Evolutionary conservation across 495 filamentous ascomycete species (phyloP).

Genomic region (Neurospora africana): DNA sequence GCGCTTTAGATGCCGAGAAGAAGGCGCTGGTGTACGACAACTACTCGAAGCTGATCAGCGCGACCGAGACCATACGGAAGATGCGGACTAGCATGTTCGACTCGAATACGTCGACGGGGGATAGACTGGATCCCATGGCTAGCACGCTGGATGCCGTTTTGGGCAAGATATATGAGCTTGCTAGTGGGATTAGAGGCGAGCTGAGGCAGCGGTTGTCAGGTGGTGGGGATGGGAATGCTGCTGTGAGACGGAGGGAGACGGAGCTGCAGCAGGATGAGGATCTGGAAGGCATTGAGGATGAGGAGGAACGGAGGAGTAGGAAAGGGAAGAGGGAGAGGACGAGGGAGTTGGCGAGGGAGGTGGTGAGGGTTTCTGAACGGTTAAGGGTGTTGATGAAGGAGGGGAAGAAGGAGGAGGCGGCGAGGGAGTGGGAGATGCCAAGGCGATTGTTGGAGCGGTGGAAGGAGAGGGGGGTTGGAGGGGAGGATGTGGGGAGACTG

Average conservation of each 20-base stretch:
- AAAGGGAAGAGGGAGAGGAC: slow-evolving; percentile 33
- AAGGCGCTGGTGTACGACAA: slow-evolving; percentile 98
- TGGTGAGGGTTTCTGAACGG: slow-evolving; percentile 46
- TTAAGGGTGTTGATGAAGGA: slow-evolving; percentile 56
- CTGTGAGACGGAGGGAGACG: background rate
- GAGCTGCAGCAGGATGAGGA: slow-evolving; percentile 6
- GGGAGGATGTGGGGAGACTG: slow-evolving; percentile 35
- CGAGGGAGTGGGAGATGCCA: slow-evolving; percentile 47
- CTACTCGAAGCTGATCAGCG: slow-evolving; percentile 88
- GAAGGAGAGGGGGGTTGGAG: slow-evolving; percentile 41
- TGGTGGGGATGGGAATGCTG: background rate
- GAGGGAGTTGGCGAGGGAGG: slow-evolving; percentile 42
- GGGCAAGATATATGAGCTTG: slow-evolving; percentile 69
- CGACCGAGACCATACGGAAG: slow-evolving; percentile 82
- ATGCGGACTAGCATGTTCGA: slow-evolving; percentile 59
- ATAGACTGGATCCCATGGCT: slow-evolving; percentile 57
- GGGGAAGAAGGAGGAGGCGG: slow-evolving; percentile 50
- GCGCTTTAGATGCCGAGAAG: slow-evolving; percentile 83
- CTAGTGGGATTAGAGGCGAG: slow-evolving; percentile 48
- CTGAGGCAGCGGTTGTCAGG: slow-evolving; percentile 34
- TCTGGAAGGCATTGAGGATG: slow-evolving; percentile 26
- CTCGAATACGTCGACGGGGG: slow-evolving; percentile 9
- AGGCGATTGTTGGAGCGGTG: slow-evolving; percentile 40
- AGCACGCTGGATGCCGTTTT: slow-evolving; percentile 68
- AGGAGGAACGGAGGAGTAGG: slow-evolving; percentile 47